Evolutionary conservation across 2,329 filamentous ascomycete species (phyloP), one percentile per base, ranked within the genome.

Genomic region (Pezicula carpinea): DNA sequence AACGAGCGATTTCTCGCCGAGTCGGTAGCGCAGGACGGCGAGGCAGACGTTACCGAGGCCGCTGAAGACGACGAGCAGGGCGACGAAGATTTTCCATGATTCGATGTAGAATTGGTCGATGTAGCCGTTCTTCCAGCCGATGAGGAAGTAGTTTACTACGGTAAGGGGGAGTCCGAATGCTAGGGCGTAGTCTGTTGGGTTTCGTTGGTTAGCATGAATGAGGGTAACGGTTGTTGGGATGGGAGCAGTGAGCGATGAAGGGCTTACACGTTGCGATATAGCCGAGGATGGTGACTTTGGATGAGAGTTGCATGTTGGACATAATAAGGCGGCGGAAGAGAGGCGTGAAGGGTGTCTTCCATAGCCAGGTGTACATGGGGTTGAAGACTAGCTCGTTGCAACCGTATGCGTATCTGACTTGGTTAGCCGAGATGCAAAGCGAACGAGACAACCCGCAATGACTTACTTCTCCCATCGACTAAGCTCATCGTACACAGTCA

Each of bases 401-500:
- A 32, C 87, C 87, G 59, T 89, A 91, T 3, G 87, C 88, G 63
- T 90, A 90, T 67, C n/a, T n/a, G n/a, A n/a, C n/a, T n/a, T n/a
- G n/a, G n/a, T n/a, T n/a, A n/a, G n/a, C n/a, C n/a, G n/a, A n/a
- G n/a, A n/a, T n/a, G n/a, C n/a, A n/a, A n/a, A n/a, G n/a, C n/a
- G n/a, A n/a, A n/a, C n/a, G n/a, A n/a, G n/a, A n/a, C n/a, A n/a
- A n/a, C n/a, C n/a, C n/a, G n/a, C n/a, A n/a, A n/a, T n/a, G n/a
- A n/a, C n/a, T n/a, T n/a, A n/a, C n/a, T 92, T 92, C 62, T 92
- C 87, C 87, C 88, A 92, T 47, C 87, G 83, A 2, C 85, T 84
- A 49, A 92, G 74, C 66, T 92, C 87, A 66, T 91, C 87, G 61
- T 92, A 90, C 10, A 92, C 86, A 0, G 87, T 92, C 47, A 92